Percentiles rank a stretch among this genome's conserved stretches.
Conservation (phyloP, 2,329 filamentous ascomycete genomes). For the Diaporthe australafricana region DNA sequence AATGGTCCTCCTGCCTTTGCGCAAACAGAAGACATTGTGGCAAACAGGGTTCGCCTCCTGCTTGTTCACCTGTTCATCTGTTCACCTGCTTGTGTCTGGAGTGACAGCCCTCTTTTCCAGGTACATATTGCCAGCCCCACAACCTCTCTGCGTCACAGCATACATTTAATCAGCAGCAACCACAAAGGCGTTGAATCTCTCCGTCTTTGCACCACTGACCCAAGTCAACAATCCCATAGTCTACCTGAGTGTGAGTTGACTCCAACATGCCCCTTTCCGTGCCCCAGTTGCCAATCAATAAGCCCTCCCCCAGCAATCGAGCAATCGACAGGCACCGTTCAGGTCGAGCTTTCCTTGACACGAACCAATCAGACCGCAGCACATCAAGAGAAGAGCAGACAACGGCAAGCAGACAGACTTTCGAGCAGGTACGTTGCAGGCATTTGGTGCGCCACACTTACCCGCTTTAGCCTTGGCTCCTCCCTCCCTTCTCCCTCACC, state of each 20-base stretch:
- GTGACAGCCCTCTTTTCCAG: slow-evolving; percentile 10
- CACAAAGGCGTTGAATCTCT: neutral
- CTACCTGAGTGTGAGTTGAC: neutral
- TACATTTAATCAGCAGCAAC: slow-evolving; percentile 7
- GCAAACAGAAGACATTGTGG: neutral
- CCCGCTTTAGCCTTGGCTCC: slow-evolving; percentile 18
- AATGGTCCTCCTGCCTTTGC: neutral
- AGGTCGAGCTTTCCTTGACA: slow-evolving; percentile 29
- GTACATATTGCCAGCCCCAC: neutral
- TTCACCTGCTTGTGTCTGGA: neutral
- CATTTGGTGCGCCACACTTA: slow-evolving; percentile 36
- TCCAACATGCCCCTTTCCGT: neutral
- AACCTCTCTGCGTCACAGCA: slow-evolving; percentile 6
- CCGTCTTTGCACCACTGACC: neutral
- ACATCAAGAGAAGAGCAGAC: neutral
- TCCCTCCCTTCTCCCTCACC: slow-evolving; percentile 32
- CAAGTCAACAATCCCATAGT: neutral
- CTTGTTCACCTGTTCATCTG: neutral
- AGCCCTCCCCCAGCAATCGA: neutral
- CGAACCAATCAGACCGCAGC: slow-evolving; percentile 11
- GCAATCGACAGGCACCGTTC: neutral
- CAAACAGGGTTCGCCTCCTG: neutral
- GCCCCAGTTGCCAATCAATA: neutral
- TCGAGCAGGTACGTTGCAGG: slow-evolving; percentile 33
- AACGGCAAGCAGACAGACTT: neutral